Evolutionary conservation across 2,329 filamentous ascomycete genomes (phyloP), one percentile per base, ranked within the genome.

Genomic region (Camptophora hylomeconis): DNA sequence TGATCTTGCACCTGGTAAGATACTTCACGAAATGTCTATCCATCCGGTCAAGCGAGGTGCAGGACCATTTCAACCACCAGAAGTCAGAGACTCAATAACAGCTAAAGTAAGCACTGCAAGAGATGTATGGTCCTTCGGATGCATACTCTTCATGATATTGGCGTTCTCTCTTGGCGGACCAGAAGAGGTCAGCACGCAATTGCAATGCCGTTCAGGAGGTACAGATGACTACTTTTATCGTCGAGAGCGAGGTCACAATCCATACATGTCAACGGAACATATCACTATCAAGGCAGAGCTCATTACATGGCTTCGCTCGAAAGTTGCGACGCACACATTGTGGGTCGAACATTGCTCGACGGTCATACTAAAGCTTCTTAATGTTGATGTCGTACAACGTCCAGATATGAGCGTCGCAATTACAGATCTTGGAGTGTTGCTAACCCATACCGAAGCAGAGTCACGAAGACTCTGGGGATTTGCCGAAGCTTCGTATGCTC

Each of bases 101-200:
- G 15, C 25, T 15, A 28, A n/a, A 7, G 15, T 18, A 16, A 20
- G 14, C 30, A 24, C 10, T 12, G 6, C 8, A 7, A 57, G 52
- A 24, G 56, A 60, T 36, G 46, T 59, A 1, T 60, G 56, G 57
- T 54, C 56, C 3, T 35, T 59, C 2, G 57, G 54, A 0, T 59
- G 56, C 32, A 49, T 60, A 5, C 20, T 31, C n/a, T 14, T 22
- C 5, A 31, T 31, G 20, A 17, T 34, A 14, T 21, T 34, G 21
- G 20, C 31, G 6, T 34, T 34, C 22, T 16, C 28, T 5, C 5
- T 31, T 8, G 28, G 28, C 10, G 31, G 31, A 20, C 19, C 31
- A 7, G 28, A 34, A 16, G 28, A 26, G 13, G 24, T 26, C 6
- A 7, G 9, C 7, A 10, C n/a, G 12, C 12, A 8, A 7, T 16